A percentile compares a stretch with the other conserved stretches of the same genome.
phyloP scores from a whole-genome alignment of 2,329 filamentous ascomycete genomes.

The Penicillium sp. region DNA sequence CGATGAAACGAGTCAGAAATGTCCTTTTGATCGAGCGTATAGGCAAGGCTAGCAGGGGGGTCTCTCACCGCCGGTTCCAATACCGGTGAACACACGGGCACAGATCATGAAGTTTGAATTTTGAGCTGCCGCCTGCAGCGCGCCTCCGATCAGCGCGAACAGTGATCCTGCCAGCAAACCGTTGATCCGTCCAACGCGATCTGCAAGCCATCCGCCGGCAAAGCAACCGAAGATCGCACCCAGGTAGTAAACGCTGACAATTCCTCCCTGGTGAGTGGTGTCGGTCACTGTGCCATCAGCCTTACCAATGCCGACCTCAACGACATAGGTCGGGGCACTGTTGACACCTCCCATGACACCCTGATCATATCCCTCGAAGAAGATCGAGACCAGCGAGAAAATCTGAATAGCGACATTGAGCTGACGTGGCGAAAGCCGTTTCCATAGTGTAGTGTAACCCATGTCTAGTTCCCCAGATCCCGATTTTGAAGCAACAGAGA shows the following conservation, averaged over 20 bases:
- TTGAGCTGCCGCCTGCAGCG: slow-evolving; percentile 50
- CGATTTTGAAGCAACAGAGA: not conserved
- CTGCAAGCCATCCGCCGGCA: slow-evolving; percentile 53
- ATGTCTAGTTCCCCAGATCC: slow-evolving; percentile 22
- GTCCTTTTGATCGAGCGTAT: slow-evolving; percentile 6
- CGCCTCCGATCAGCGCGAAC: slow-evolving; percentile 53
- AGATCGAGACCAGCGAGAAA: slow-evolving; percentile 38
- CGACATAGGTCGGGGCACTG: slow-evolving; percentile 39
- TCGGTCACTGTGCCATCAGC: slow-evolving; percentile 51
- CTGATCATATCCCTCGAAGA: slow-evolving; percentile 55
- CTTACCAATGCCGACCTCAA: slow-evolving; percentile 47
- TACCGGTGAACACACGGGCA: slow-evolving; percentile 53
- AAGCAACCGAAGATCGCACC: slow-evolving; percentile 56
- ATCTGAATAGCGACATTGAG: slow-evolving; percentile 43
- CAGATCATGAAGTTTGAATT: slow-evolving; percentile 53
- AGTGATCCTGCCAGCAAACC: slow-evolving; percentile 51
- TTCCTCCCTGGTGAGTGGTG: slow-evolving; percentile 54
- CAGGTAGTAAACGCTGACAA: slow-evolving; percentile 57
- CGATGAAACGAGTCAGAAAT: slow-evolving; percentile 11
- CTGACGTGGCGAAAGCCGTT: slow-evolving; percentile 44
- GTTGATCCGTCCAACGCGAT: slow-evolving; percentile 57
- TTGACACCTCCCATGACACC: slow-evolving; percentile 59
- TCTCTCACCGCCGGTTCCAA: slow-evolving; percentile 52
- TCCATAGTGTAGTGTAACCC: slow-evolving; percentile 47
- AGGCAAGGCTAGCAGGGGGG: slow-evolving; percentile 10